phyloP scores from a whole-genome alignment of 108 stramenopile genomes.

The Cyclotella baltica region DNA sequence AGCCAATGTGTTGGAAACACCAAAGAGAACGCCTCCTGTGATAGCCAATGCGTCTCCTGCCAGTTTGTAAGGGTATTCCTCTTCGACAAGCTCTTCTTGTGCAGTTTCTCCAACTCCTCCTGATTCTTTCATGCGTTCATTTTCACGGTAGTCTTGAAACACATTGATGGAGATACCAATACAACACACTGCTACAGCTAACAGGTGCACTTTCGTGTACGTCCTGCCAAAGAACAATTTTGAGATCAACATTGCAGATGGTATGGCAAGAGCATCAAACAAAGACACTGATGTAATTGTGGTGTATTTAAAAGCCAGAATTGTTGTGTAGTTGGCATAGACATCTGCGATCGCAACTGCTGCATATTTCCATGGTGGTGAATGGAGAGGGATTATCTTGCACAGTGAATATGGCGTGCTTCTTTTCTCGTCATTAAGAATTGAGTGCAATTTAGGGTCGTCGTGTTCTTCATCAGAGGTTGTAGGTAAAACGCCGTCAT shows the following conservation, averaged over 20 bases:
- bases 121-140: conserved; percentile 33
- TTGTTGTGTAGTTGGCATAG: conserved; percentile 74
- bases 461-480: neutral
- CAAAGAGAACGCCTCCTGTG: conserved; percentile 89
- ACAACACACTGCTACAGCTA: conserved; percentile 86
- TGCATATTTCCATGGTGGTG: conserved; percentile 31
- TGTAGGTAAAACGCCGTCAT: conserved; percentile 9
- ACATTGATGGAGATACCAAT: conserved; percentile 84
- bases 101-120: conserved; percentile 27
- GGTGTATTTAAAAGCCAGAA: conserved; percentile 87
- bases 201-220: conserved; percentile 75
- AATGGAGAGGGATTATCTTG: conserved; percentile 32
- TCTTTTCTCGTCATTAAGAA: neutral
- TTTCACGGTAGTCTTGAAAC: conserved; percentile 76
- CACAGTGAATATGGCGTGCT: conserved; percentile 36
- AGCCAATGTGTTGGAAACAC: conserved; percentile 85
- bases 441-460: conserved; percentile 3
- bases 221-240: conserved; percentile 66
- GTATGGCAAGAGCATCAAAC: conserved; percentile 94
- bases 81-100: conserved; percentile 46
- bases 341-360: conserved; percentile 67
- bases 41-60: conserved; percentile 90
- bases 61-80: conserved; percentile 71
- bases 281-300: conserved; percentile 92
- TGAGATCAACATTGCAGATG: conserved; percentile 91